These are phyloP conservation scores for Komagataella ulmi DNA, from an alignment of 805 yeast genomes.

Conservation along the genomic window DNA sequence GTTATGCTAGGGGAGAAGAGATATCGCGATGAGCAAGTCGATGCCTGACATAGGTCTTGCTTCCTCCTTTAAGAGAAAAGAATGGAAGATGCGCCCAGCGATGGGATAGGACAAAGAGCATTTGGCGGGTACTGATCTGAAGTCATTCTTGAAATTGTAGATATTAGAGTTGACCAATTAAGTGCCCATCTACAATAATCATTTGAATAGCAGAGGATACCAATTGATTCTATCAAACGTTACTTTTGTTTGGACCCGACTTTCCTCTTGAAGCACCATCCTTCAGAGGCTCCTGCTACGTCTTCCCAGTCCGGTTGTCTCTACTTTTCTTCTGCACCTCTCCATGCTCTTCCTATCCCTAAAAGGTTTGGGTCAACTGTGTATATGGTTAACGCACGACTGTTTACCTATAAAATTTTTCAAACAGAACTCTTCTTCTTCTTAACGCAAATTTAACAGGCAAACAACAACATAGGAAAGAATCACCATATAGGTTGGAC, in stretches of 20 bases:
- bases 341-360: background rate
- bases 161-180: background rate
- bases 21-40: background rate
- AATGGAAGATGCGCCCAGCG: background rate
- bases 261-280: background rate
- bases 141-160: background rate
- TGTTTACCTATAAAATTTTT: background rate
- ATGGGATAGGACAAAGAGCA: background rate
- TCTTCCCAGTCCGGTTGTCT: background rate
- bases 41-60: background rate
- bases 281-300: background rate
- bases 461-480: constrained; percentile 2
- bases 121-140: background rate
- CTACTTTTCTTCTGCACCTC: background rate
- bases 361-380: background rate
- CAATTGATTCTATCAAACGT: background rate
- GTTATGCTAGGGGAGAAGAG: background rate
- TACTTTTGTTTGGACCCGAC: too few relatives aligned
- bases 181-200: background rate
- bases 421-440: background rate
- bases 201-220: too few relatives aligned
- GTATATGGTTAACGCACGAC: background rate
- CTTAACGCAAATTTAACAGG: constrained; percentile 2
- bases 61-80: background rate
- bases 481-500: constrained; percentile 2